A percentile compares a stretch with the other conserved stretches of the same genome.
Conservation (phyloP, 306 rosid species). For the Rubus parviflorus region DNA sequence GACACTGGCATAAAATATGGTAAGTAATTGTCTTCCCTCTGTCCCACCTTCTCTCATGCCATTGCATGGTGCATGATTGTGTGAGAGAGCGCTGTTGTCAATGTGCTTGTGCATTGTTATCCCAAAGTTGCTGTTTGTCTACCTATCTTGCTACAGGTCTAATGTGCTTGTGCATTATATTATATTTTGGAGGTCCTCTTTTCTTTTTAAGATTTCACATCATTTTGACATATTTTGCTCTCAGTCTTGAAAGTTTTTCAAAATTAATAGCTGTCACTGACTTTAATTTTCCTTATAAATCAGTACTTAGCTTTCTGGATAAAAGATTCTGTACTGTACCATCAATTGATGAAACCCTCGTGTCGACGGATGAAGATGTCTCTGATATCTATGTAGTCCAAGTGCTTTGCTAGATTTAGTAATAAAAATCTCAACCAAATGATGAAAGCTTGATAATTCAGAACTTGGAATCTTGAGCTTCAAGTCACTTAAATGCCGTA, state of each 20-base stretch:
- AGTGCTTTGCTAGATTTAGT: background rate
- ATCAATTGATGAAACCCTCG: background rate
- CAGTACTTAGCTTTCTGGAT: background rate
- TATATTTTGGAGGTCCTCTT: background rate
- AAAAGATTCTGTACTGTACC: background rate
- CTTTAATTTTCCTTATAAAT: background rate
- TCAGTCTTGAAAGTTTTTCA: background rate
- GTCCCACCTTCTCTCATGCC: background rate
- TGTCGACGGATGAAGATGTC: background rate
- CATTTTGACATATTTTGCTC: no score
- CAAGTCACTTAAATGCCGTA: background rate
- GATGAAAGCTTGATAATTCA: background rate
- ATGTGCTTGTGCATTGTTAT: background rate
- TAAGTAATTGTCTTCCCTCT: constrained; percentile 1
- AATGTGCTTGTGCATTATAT: background rate
- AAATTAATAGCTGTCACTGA: background rate
- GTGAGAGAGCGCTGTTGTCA: background rate
- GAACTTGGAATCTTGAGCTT: background rate
- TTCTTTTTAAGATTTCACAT: background rate
- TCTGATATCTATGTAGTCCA: background rate
- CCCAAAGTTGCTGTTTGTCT: background rate
- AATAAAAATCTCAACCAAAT: background rate
- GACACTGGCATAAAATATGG: constrained; percentile 23
- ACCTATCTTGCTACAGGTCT: constrained; percentile 1
- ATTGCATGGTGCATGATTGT: background rate